phyloP scores from a whole-genome alignment of 176 grass and related monocot genomes.

The Tuctoria greenei region DNA sequence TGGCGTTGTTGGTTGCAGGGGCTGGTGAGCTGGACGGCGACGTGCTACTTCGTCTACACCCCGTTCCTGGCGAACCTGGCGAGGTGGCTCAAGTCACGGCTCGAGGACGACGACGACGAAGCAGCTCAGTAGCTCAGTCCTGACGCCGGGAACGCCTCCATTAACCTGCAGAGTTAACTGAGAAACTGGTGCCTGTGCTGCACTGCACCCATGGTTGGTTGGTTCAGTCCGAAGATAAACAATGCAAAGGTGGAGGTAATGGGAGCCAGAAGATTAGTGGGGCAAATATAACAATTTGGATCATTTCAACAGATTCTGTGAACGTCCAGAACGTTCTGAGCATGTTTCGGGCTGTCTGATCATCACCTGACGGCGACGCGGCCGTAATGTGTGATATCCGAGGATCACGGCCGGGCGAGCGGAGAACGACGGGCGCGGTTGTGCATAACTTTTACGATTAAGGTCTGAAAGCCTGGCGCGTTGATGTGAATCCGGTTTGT shows the following conservation, averaged over 20 bases:
- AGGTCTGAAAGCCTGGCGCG: slow-evolving; percentile 7
- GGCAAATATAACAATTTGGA: background rate
- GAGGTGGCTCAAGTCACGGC: slow-evolving; percentile 50
- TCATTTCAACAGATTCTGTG: background rate
- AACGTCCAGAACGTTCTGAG: background rate
- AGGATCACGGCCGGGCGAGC: background rate
- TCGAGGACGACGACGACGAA: background rate
- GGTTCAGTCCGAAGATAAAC: background rate
- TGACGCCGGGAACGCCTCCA: background rate
- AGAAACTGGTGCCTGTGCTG: background rate
- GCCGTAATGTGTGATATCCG: background rate
- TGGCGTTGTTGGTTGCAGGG: slow-evolving; percentile 49
- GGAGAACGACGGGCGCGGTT: slow-evolving; percentile 11
- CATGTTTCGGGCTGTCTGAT: background rate
- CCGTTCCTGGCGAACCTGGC: slow-evolving; percentile 85
- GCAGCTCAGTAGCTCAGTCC: background rate
- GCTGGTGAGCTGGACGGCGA: slow-evolving; percentile 84
- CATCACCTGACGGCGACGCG: background rate
- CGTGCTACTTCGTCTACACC: slow-evolving; percentile 89
- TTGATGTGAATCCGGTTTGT: background rate
- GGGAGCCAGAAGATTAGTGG: background rate
- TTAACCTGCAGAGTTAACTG: background rate
- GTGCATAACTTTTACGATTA: slow-evolving; percentile 28
- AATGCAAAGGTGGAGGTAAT: background rate
- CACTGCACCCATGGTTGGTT: background rate